These are phyloP conservation scores for Penstemon barbatus DNA, from an alignment of 257 asterid genomes.

Conservation along the genomic window DNA sequence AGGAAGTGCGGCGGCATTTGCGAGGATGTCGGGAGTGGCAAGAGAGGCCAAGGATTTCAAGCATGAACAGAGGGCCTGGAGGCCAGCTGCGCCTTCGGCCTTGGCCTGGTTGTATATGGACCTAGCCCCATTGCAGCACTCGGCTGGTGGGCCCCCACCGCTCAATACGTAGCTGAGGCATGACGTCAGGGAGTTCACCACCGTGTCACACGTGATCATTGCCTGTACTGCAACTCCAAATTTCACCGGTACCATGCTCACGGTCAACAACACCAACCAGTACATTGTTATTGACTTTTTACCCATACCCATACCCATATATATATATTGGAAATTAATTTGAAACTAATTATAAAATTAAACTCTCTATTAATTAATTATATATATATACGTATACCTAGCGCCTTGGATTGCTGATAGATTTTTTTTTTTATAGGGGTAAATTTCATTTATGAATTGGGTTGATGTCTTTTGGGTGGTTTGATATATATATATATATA, in stretches of 20 bases:
- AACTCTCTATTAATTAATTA: background rate
- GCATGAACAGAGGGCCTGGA: slow-evolving; percentile 56
- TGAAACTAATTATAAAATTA: slow-evolving; percentile 18
- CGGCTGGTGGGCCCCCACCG: slow-evolving; percentile 31
- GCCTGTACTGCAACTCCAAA: slow-evolving; percentile 25
- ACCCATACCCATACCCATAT: slow-evolving; percentile 35
- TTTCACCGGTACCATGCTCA: slow-evolving; percentile 26
- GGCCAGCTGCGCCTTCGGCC: slow-evolving; percentile 38
- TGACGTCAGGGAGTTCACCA: slow-evolving; percentile 33
- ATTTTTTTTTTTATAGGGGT: background rate
- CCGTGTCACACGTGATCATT: slow-evolving; percentile 37
- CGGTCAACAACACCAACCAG: slow-evolving; percentile 21
- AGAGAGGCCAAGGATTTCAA: slow-evolving; percentile 42
- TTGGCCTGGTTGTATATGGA: slow-evolving; percentile 33
- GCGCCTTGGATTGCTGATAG: slow-evolving; percentile 25
- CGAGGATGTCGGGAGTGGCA: slow-evolving; percentile 25
- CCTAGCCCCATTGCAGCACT: slow-evolving; percentile 47
- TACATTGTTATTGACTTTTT: slow-evolving; percentile 27
- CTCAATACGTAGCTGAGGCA: slow-evolving; percentile 45
- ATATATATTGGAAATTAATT: background rate
- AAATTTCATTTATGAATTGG: too few species aligned
- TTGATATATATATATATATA: too few species aligned
- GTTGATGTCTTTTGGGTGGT: too few species aligned
- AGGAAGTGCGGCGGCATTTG: slow-evolving; percentile 49
- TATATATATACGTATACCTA: background rate